Evolutionary conservation across 1,139 yeast genomes (phyloP), one percentile per base, ranked within the genome.

Genomic region (Taphrina betulina): DNA sequence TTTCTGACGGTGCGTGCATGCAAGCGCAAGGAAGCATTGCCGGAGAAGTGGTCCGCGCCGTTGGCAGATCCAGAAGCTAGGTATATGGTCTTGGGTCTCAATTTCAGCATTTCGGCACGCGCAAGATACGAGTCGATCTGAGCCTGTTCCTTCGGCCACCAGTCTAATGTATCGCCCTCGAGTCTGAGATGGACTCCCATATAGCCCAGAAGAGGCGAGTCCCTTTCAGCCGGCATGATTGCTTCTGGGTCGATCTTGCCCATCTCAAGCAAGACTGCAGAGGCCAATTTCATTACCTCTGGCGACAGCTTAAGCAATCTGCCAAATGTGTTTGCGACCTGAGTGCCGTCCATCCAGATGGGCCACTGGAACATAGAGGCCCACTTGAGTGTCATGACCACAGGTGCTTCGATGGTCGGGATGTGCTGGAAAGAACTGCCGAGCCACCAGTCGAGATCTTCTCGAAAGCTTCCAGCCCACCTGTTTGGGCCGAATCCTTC

Each of bases 401-500:
- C 44, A 5, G 44, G 44, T 5, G 7, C 5, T 8, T 40, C 44
- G 5, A 4, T 5, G 7, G 31, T n/a, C 5, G 31, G 44, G 4
- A 7, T 4, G 19, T 22, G 31, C 17, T 22, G 17, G 8, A 5
- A 40, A 5, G 4, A 4, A 23, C 23, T 40, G 16, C 8, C 8
- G 8, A 40, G 7, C 44, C 44, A 40, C 44, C 44, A 40, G 23
- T 40, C 44, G 5, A 40, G 22, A 40, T 40, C 44, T 23, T 40
- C 44, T 24, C 44, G n/a, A 5, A 5, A 40, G 4, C 16, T 40
- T 16, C 44, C 44, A 20, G 17, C 44, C 44, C 44, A 40, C 7
- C 44, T 7, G 17, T 40, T 40, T 12, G 14, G 23, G 17, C 23
- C 44, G 19, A 22, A 23, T 12, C 44, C 44, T 4, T 5, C 8